Evolutionary conservation across 345 rosid genomes (phyloP).

Genomic region (Firmiana major): DNA sequence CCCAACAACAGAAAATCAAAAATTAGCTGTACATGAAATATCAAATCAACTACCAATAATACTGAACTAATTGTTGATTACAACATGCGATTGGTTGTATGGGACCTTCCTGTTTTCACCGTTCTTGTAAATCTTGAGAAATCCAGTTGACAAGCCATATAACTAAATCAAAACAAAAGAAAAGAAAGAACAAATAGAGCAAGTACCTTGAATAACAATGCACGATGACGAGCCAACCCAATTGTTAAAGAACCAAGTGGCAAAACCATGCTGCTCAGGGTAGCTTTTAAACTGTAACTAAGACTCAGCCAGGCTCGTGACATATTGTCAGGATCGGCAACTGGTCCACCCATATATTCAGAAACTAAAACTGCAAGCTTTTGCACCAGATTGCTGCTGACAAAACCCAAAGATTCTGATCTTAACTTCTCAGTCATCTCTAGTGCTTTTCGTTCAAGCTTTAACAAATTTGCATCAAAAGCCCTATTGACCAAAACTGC

Average conservation of each 20-base stretch:
- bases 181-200: background rate
- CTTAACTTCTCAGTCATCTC: slow-evolving; percentile 60
- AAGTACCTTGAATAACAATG: slow-evolving; percentile 86
- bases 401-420: slow-evolving; percentile 39
- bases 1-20: too few species aligned
- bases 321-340: slow-evolving; percentile 66
- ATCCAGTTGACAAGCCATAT: background rate
- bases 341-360: slow-evolving; percentile 92
- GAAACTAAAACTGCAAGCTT: slow-evolving; percentile 79
- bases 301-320: slow-evolving; percentile 72
- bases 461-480: slow-evolving; percentile 66
- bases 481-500: slow-evolving; percentile 83
- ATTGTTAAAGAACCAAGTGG: slow-evolving; percentile 89
- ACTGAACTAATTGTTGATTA: too few species aligned
- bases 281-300: slow-evolving; percentile 69
- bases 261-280: slow-evolving; percentile 78
- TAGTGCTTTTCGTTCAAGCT: slow-evolving; percentile 75
- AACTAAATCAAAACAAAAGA: background rate
- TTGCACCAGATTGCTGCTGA: slow-evolving; percentile 48
- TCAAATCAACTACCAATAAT: too few species aligned
- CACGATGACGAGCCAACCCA: slow-evolving; percentile 97
- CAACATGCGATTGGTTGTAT: too few species aligned
- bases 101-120: background rate
- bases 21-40: too few species aligned
- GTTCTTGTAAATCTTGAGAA: background rate